Evolutionary conservation across 805 yeast species (phyloP), one percentile per base, ranked within the genome.

Genomic region (Candida nonsorbophila): DNA sequence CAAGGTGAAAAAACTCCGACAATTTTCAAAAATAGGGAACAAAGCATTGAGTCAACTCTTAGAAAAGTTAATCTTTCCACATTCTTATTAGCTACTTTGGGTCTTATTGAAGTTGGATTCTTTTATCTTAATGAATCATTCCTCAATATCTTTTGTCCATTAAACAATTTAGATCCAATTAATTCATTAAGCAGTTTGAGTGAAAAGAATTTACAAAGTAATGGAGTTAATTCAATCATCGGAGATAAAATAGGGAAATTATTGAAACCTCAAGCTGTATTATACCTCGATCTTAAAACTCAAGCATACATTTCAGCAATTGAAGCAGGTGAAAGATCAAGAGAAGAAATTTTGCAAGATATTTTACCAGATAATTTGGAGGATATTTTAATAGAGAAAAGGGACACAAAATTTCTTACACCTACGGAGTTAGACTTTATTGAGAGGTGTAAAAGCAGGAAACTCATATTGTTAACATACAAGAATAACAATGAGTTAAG

Each of bases 271-370:
- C 96, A 85, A 43, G 87, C 92, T 0, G 76, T 74, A 8, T 57
- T 92, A 28, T 86, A 70, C 42, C 63, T 92, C 22, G 97, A 92
- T 42, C 68, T 92, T 50, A 92, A 92, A 52, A 92, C 98, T 0
- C 98, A 92, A 55, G 95, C 96, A 0, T 92, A 77, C 49, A 87
- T 92, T 13, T 80, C 96, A 1, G 95, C 94, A 0, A 55, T 88
- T 36, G 84, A 81, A 46, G 67, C 79, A 1, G 69, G 69, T 7
- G 74, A 76, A 30, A 63, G 82, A 40, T 61, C 82, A 1, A 70
- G 74, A 37, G 70, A 69, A 33, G 88, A 80, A 24, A 72, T 85
- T 7, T 60, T 88, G 40, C 77, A 82, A 30, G 84, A 79, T 42
- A 69, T 88, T 25, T 83, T 90, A 42, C 94, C 97, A 0, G 55